phyloP scores from a whole-genome alignment of 116 monocot species.

The Posidonia oceanica region DNA sequence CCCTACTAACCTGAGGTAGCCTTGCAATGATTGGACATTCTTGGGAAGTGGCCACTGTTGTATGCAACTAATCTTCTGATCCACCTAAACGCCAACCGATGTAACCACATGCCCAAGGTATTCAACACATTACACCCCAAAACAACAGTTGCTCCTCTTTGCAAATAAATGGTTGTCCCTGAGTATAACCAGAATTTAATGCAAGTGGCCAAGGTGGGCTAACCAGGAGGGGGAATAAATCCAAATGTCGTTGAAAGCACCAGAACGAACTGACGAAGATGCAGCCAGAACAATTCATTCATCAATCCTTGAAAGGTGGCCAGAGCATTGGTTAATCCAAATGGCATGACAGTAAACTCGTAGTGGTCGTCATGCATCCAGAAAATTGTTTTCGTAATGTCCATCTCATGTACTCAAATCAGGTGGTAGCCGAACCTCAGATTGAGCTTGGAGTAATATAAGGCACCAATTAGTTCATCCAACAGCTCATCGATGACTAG shows the following conservation, averaged over 20 bases:
- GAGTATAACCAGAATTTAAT: background rate
- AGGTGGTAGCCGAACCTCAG: background rate
- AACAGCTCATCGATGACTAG: constrained; percentile 2
- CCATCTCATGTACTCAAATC: background rate
- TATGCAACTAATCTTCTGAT: too few species aligned
- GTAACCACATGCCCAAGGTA: too few species aligned
- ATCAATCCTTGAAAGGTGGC: background rate
- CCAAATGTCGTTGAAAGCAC: constrained; percentile 5
- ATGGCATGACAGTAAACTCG: constrained; percentile 1
- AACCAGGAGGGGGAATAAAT: background rate
- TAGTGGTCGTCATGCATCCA: constrained; percentile 1
- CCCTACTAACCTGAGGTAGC: too few species aligned
- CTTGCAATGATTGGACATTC: too few species aligned
- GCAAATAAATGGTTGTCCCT: too few species aligned
- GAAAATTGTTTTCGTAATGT: background rate
- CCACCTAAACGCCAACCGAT: too few species aligned
- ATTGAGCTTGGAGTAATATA: background rate
- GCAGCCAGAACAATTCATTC: background rate
- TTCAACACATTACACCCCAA: too few species aligned
- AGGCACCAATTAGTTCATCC: background rate
- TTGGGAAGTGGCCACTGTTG: too few species aligned
- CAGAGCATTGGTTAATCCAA: background rate
- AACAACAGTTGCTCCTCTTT: too few species aligned
- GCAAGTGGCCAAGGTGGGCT: background rate
- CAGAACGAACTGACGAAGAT: background rate